Evolutionary conservation across 108 stramenopile species (phyloP).

Genomic region (Cyclotella kingstonii): DNA sequence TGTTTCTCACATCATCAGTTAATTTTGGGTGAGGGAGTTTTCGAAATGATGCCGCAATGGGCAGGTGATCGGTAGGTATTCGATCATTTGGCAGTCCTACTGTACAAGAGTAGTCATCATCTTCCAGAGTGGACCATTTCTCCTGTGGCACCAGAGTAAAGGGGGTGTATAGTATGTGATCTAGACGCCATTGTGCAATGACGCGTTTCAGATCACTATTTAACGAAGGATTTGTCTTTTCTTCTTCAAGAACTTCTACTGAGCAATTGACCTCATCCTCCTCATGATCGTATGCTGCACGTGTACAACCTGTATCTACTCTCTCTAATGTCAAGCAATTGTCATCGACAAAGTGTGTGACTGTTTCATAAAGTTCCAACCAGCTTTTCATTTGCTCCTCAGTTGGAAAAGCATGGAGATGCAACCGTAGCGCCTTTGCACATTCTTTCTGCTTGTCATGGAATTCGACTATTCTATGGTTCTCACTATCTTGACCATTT

Average conservation of each 20-base stretch:
- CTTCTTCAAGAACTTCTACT: background rate
- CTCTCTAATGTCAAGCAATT: slow-evolving; percentile 29
- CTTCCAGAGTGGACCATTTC: slow-evolving; percentile 51
- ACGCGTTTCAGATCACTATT: background rate
- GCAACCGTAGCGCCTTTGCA: slow-evolving; percentile 32
- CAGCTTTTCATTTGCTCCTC: slow-evolving; percentile 40
- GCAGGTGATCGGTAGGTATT: slow-evolving; percentile 53
- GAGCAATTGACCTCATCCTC: slow-evolving; percentile 4
- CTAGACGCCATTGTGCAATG: slow-evolving; percentile 49
- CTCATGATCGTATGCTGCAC: slow-evolving; percentile 50
- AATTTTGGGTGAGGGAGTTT: slow-evolving; percentile 20
- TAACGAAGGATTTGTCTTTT: background rate
- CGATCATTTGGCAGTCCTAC: slow-evolving; percentile 45
- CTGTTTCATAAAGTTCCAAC: slow-evolving; percentile 33
- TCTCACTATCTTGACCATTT: background rate
- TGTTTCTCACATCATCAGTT: slow-evolving; percentile 3
- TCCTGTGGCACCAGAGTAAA: slow-evolving; percentile 13
- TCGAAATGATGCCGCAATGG: slow-evolving; percentile 48
- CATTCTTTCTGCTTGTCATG: slow-evolving; percentile 21
- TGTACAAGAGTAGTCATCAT: slow-evolving; percentile 28
- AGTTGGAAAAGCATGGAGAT: slow-evolving; percentile 5
- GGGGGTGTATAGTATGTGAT: slow-evolving; percentile 54
- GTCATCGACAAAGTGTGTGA: slow-evolving; percentile 18
- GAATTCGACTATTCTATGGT: background rate
- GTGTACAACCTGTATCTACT: slow-evolving; percentile 36